Percentiles rank a stretch among this genome's conserved stretches.
Conservation (phyloP, 148 eudicot genomes). For the Rhododendron molle region DNA sequence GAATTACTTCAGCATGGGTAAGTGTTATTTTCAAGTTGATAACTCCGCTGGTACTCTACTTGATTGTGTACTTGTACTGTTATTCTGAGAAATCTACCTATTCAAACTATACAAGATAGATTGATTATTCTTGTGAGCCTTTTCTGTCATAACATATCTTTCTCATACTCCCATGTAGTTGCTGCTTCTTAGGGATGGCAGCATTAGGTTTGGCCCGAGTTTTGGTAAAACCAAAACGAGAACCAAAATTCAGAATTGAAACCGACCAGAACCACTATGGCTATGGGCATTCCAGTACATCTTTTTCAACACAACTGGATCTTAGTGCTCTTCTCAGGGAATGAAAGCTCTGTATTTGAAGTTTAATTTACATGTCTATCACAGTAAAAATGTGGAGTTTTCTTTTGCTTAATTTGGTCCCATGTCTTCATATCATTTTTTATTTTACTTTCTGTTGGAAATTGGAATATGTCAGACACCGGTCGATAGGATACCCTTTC, state of each 20-base stretch:
- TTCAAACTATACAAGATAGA: not conserved
- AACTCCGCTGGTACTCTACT: not conserved
- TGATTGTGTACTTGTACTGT: not conserved
- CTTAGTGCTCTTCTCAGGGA: not conserved
- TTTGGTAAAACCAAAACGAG: too few relatives aligned
- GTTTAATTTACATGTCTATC: not conserved
- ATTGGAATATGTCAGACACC: not conserved
- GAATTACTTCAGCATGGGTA: constrained; percentile 99
- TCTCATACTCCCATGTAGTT: not conserved
- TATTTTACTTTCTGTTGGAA: not conserved
- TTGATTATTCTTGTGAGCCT: not conserved
- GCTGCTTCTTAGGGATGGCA: not conserved
- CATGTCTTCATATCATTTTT: not conserved
- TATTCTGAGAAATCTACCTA: not conserved
- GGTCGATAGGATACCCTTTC: too few relatives aligned
- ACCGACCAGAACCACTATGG: not conserved
- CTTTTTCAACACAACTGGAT: not conserved
- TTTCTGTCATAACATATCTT: not conserved
- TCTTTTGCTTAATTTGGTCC: not conserved
- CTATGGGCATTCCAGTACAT: not conserved
- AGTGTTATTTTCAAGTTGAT: constrained; percentile 12
- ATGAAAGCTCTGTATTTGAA: not conserved
- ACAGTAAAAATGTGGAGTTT: not conserved
- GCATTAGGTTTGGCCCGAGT: not conserved
- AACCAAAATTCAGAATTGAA: too few relatives aligned